These are phyloP conservation scores for Coprinopsis marcescibilis DNA, from an alignment of 768 basidiomycete species.

Conservation along the genomic window DNA sequence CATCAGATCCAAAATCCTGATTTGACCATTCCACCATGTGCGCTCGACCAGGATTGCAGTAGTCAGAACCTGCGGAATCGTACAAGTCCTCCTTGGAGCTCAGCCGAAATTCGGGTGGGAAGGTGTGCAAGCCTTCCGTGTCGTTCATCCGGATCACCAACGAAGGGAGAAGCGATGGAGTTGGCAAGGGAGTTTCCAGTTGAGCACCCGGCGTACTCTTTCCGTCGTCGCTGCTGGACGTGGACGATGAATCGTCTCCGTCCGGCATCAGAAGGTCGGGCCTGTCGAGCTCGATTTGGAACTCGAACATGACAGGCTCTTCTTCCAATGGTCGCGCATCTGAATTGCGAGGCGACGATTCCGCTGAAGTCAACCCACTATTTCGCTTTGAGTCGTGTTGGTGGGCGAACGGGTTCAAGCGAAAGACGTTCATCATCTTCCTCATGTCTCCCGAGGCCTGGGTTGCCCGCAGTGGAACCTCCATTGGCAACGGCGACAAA, in stretches of 20 bases:
- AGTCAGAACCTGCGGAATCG: slow-evolving; percentile 17
- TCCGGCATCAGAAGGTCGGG: slow-evolving; percentile 1
- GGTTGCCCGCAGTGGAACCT: slow-evolving; percentile 71
- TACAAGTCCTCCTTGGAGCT: slow-evolving; percentile 17
- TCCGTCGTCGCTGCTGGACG: slow-evolving; percentile 1
- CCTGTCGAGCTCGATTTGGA: slow-evolving; percentile 42
- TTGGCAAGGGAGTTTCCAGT: slow-evolving; percentile 6
- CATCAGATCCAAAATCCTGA: slow-evolving; percentile 2
- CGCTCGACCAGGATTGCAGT: background rate
- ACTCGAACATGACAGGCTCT: slow-evolving; percentile 59
- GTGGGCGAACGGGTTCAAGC: slow-evolving; percentile 72
- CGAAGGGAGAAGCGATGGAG: background rate
- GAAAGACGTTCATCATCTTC: slow-evolving; percentile 71
- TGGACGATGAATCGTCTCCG: slow-evolving; percentile 2
- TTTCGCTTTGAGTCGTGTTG: slow-evolving; percentile 28
- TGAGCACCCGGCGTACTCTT: slow-evolving; percentile 1
- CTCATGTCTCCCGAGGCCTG: slow-evolving; percentile 68
- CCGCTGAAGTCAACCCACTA: slow-evolving; percentile 10
- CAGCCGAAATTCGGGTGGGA: slow-evolving; percentile 35
- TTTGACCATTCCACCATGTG: background rate
- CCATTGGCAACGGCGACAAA: slow-evolving; percentile 31
- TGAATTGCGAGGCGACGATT: slow-evolving; percentile 19
- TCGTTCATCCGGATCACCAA: slow-evolving; percentile 7
- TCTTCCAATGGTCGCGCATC: slow-evolving; percentile 56
- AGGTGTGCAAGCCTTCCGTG: slow-evolving; percentile 24